Conservation (phyloP, 1,139 yeast genomes). For the Suhomyces bokatorum region DNA sequence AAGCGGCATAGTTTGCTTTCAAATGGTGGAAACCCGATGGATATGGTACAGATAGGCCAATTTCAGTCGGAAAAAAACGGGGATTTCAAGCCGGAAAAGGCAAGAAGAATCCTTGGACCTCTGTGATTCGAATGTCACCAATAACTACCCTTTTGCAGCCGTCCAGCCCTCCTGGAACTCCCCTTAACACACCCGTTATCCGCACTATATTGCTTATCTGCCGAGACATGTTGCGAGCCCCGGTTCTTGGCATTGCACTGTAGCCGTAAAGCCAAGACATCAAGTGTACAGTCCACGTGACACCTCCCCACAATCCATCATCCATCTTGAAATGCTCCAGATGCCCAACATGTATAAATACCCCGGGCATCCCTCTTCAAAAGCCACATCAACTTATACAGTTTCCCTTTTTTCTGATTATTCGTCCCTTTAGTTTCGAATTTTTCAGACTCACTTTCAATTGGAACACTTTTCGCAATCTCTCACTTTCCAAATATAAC, state of each 20-base stretch:
- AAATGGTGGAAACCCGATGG: background rate
- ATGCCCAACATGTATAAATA: slow-evolving; percentile 1
- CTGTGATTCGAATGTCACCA: too few species aligned
- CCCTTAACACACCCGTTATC: background rate
- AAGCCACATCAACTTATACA: background rate
- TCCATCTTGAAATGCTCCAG: background rate
- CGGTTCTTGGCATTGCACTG: slow-evolving; percentile 8
- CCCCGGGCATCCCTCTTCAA: background rate
- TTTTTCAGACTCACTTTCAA: too few species aligned
- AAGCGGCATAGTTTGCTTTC: background rate
- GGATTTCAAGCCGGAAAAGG: too few species aligned
- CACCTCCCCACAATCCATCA: background rate
- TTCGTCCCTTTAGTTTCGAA: background rate
- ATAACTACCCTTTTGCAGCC: background rate
- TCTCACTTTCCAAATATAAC: too few species aligned
- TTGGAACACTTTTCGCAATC: background rate
- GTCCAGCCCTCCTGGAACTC: background rate
- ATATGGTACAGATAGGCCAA: background rate
- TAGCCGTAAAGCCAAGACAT: slow-evolving; percentile 8
- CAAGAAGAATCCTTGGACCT: too few species aligned
- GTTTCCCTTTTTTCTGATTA: background rate
- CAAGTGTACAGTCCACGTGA: slow-evolving; percentile 4
- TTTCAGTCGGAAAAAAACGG: background rate
- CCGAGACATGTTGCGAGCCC: slow-evolving; percentile 9
- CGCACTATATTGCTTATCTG: slow-evolving; percentile 1